Base-by-base conservation (phyloP, 2,329 filamentous ascomycete species). In the Acrodontium crateriforme region DNA sequence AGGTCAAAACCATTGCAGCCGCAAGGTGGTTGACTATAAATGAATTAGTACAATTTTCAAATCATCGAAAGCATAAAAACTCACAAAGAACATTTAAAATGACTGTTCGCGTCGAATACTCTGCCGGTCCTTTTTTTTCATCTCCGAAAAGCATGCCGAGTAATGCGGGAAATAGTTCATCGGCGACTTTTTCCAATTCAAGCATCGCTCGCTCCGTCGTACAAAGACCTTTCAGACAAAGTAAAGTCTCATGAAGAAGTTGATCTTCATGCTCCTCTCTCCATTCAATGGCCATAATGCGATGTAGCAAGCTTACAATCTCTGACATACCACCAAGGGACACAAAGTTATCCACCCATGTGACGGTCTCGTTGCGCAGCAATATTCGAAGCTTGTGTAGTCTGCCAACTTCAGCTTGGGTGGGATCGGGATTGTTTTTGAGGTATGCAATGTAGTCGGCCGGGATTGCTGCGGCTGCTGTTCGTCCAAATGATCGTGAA, bases 241-340 rank as follows among this genome's bases (percentile, higher is more conserved):
- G 69, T 27, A 98, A 65, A 16, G 83, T 78, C 56, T 98, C 89
- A 47, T 95, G 87, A 5, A 98, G 68, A 19, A 98, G 66, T 7
- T 77, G 77, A 49, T 95, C 89, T 56, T 95, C 89, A 46, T 95
- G 87, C 45, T 95, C 89, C 63, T 94, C 89, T 47, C 85, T 82
- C 87, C 89, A 98, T 54, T 95, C 89, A 18, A 98, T 76, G 28
- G 78, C 78, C 69, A 94, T 84, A 44, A 87, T 92, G n/a, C 87
- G 73, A 53, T 92, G 78, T 25, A 95, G 63, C 30, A 95, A 60
- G 20, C 71, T 73, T 18, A 94, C 78, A 37, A 95, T 80, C 53
- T 94, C 83, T 40, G 78, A 71, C 84, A 95, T 92, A 12, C 89
- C 89, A 10, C 82, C 84, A 38, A 85, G 75, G 21, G 74, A 68